Conservation (phyloP, 352 stramenopile species). For the Thraustochytrium sp. region DNA sequence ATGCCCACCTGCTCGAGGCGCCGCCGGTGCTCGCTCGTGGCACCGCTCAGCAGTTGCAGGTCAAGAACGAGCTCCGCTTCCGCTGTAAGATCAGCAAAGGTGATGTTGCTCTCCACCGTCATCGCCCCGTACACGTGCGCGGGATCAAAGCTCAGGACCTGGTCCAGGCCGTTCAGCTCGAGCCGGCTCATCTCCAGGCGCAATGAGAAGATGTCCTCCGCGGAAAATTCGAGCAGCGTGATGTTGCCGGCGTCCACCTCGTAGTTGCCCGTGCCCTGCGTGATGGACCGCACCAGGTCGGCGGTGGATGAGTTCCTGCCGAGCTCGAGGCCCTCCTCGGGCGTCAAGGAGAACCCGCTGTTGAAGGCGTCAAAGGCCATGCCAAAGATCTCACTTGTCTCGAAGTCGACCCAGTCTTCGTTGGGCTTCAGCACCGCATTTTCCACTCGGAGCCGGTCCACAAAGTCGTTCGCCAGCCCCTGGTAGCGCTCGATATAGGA, state of each 20-base stretch:
- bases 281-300: not conserved
- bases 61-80: not conserved
- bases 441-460: not conserved
- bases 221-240: not conserved
- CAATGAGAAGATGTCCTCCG: not conserved
- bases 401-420: constrained; percentile 32
- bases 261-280: not conserved
- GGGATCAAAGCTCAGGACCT: not conserved
- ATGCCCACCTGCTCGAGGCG: not conserved
- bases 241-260: not conserved
- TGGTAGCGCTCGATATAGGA: not conserved
- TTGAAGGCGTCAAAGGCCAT: constrained; percentile 35
- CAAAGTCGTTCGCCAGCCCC: not conserved
- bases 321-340: not conserved
- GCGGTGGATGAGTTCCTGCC: not conserved
- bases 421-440: not conserved
- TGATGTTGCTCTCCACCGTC: constrained; percentile 14
- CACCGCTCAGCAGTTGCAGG: not conserved
- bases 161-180: not conserved
- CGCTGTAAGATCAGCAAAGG: not conserved
- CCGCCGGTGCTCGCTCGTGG: not conserved
- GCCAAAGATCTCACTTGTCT: constrained; percentile 19
- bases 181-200: not conserved
- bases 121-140: not conserved
- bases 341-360: not conserved